Percentiles rank a stretch among this genome's conserved stretches.
Conservation (phyloP, 305 asterid genomes). For the Plantago rigida region DNA sequence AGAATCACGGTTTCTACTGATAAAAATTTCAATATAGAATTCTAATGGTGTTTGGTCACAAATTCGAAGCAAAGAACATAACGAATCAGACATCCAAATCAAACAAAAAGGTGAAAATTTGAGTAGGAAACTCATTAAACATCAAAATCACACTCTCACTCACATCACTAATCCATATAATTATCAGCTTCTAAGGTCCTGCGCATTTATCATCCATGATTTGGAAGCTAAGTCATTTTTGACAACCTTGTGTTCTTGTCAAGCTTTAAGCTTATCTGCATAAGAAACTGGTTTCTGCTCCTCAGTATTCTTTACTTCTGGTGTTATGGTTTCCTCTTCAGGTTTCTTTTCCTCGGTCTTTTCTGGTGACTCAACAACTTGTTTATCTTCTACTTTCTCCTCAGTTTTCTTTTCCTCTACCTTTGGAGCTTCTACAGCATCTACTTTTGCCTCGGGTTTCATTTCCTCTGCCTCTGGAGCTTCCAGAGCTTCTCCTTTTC, state of each 20-base stretch:
- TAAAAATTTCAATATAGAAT: neutral
- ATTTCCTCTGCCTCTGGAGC: neutral
- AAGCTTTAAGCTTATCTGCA: conserved; percentile 9
- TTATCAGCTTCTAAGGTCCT: neutral
- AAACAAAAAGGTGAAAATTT: too few species aligned
- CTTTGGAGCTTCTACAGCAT: neutral
- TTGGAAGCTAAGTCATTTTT: neutral
- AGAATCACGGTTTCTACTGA: too few species aligned
- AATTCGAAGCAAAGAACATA: neutral
- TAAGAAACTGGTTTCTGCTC: conserved; percentile 4
- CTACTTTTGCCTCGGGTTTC: conserved; percentile 12
- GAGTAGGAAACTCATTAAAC: conserved; percentile 2
- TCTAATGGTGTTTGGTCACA: conserved; percentile 1
- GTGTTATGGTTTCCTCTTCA: conserved; percentile 8
- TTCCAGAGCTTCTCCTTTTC: neutral
- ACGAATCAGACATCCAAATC: conserved; percentile 4
- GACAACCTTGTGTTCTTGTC: conserved; percentile 1
- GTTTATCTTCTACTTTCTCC: neutral
- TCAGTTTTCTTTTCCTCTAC: conserved; percentile 15
- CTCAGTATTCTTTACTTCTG: conserved; percentile 16
- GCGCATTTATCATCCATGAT: conserved; percentile 8
- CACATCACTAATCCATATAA: neutral
- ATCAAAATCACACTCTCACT: conserved; percentile 7
- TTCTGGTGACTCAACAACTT: neutral
- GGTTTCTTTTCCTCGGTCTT: neutral